A percentile compares a stretch with the other conserved stretches of the same genome.
These are phyloP conservation scores for Candida cerambycidarum DNA, from an alignment of 805 yeast species.

Conservation along the genomic window DNA sequence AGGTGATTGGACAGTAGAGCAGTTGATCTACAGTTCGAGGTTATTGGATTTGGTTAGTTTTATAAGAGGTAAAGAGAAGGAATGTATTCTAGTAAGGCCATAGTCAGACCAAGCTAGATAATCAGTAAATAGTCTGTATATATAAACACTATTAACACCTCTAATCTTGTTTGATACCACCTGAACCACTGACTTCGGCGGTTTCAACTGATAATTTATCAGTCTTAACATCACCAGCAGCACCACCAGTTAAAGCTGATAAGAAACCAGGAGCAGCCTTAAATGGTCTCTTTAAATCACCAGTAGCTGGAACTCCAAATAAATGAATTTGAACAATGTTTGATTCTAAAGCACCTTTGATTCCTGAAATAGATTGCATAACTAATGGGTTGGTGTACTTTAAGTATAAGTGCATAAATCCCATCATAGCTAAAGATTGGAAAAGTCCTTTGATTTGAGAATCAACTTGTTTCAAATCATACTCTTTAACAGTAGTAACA, in stretches of 20 bases:
- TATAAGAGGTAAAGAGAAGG: conserved; percentile 43
- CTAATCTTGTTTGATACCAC: conserved; percentile 87
- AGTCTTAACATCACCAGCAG: conserved; percentile 56
- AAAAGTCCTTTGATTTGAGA: conserved; percentile 76
- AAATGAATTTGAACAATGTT: conserved; percentile 90
- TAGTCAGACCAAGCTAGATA: too few relatives aligned
- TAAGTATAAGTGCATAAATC: conserved; percentile 96
- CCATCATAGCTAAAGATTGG: conserved; percentile 95
- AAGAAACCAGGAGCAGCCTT: conserved; percentile 62
- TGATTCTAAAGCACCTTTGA: conserved; percentile 86
- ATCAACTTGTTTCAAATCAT: conserved; percentile 86
- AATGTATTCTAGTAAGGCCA: conserved; percentile 36
- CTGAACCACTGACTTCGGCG: conserved; percentile 82
- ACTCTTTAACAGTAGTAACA: conserved; percentile 91
- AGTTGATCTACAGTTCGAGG: conserved; percentile 50
- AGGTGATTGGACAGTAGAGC: conserved; percentile 51
- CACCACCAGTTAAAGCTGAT: conserved; percentile 63
- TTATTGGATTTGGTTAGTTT: conserved; percentile 54
- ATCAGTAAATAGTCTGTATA: background rate
- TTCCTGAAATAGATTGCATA: conserved; percentile 88
- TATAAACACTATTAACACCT: background rate
- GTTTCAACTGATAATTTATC: conserved; percentile 84
- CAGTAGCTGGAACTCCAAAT: conserved; percentile 76
- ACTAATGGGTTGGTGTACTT: conserved; percentile 95
- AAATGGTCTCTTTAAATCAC: conserved; percentile 96